Conservation (phyloP, 2,329 filamentous ascomycete genomes). For the Talaromyces albobiverticillius region DNA sequence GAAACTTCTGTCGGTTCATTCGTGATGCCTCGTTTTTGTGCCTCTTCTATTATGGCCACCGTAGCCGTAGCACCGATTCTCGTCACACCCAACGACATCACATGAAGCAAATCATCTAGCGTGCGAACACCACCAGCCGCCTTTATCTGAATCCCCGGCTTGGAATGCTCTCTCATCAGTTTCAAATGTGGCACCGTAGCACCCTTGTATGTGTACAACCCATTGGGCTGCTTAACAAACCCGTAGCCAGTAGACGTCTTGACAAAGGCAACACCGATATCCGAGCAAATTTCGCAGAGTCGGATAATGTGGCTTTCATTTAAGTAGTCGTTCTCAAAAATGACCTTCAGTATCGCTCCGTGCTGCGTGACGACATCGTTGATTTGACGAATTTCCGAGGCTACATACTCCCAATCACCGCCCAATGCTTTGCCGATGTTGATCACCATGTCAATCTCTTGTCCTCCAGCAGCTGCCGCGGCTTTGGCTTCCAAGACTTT, state of each 20-base stretch:
- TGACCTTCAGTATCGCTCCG: constrained; percentile 56
- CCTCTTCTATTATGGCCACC: constrained; percentile 54
- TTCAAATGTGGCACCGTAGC: constrained; percentile 52
- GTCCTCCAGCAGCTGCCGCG: constrained; percentile 48
- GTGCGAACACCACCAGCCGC: constrained; percentile 58
- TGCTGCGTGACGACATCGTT: constrained; percentile 47
- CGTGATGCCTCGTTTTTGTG: constrained; percentile 47
- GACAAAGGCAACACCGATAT: constrained; percentile 53
- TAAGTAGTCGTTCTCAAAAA: constrained; percentile 62
- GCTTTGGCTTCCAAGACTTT: constrained; percentile 55
- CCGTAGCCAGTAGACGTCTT: constrained; percentile 63
- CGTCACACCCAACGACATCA: constrained; percentile 54
- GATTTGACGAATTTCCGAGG: constrained; percentile 50
- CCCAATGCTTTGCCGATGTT: constrained; percentile 60
- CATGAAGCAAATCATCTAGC: constrained; percentile 55
- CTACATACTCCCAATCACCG: constrained; percentile 57
- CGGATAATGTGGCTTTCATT: constrained; percentile 48
- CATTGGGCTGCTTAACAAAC: constrained; percentile 55
- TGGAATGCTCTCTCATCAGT: constrained; percentile 52
- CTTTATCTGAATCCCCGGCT: constrained; percentile 52
- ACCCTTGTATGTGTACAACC: constrained; percentile 53
- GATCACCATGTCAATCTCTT: constrained; percentile 61
- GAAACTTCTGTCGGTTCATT: no score
- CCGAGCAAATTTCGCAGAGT: constrained; percentile 56
- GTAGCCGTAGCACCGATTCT: constrained; percentile 59